These are phyloP conservation scores for Alternaria alternata DNA, from an alignment of 2,329 filamentous ascomycete species.

Conservation along the genomic window DNA sequence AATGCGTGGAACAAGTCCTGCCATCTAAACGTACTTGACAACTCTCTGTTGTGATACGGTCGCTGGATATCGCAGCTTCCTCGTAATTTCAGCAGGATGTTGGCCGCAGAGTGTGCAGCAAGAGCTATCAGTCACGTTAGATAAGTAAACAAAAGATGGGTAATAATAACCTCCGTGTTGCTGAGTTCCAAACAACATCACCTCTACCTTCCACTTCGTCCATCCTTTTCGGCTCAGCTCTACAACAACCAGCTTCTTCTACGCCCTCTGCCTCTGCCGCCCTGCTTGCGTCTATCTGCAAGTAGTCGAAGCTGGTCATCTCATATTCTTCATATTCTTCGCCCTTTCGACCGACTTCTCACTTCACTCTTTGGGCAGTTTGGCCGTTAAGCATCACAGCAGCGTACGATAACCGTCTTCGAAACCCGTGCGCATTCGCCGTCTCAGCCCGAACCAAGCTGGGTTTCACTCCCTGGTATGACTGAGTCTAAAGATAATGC, in stretches of 20 bases:
- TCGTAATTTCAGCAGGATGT: neutral
- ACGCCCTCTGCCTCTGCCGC: neutral
- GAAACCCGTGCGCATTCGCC: neutral
- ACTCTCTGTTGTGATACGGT: neutral
- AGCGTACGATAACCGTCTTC: neutral
- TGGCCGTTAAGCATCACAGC: neutral
- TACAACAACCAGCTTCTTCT: conserved; percentile 25
- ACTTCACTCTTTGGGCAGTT: neutral
- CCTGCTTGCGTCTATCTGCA: conserved; percentile 3
- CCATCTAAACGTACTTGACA: neutral
- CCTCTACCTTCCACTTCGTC: conserved; percentile 14
- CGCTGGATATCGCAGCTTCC: neutral
- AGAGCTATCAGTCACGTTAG: conserved; percentile 3
- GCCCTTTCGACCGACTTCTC: neutral
- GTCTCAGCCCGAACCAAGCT: neutral
- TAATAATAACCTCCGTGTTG: neutral
- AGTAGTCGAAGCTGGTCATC: conserved; percentile 23
- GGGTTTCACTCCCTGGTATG: conserved; percentile 3
- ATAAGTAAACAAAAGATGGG: neutral
- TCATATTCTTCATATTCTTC: conserved; percentile 3
- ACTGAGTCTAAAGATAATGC: neutral
- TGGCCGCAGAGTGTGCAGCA: neutral
- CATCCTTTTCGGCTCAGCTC: conserved; percentile 15
- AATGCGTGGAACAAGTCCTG: neutral
- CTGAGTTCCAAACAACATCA: conserved; percentile 2